phyloP scores from a whole-genome alignment of 2,329 filamentous ascomycete genomes.

The Aspergillus ochraceoroseus region DNA sequence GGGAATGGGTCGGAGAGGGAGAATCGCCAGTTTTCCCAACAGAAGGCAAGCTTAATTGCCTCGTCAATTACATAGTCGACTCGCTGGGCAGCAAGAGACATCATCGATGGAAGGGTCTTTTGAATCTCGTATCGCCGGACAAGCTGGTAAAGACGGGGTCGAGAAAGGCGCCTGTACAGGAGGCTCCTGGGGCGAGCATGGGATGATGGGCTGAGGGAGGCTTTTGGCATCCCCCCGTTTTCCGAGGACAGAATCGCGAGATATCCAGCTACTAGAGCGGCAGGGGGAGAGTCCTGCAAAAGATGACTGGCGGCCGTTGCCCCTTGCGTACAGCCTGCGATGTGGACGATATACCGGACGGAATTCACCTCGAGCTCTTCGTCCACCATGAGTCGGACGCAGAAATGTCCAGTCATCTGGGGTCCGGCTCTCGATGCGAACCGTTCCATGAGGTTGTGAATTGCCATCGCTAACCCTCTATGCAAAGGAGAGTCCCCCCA shows the following conservation, averaged over 20 bases:
- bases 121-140: constrained; percentile 11
- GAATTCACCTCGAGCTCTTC: constrained; percentile 34
- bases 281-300: constrained; percentile 30
- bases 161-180: constrained; percentile 3
- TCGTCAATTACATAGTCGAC: constrained; percentile 22
- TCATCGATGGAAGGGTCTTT: constrained; percentile 6
- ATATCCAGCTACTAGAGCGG: constrained; percentile 27
- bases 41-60: constrained; percentile 36
- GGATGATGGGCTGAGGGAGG: not conserved
- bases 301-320: constrained; percentile 25
- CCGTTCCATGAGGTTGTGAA: constrained; percentile 60
- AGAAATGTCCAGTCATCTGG: constrained; percentile 63
- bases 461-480: constrained; percentile 53
- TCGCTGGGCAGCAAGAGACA: constrained; percentile 23
- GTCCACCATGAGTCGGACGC: constrained; percentile 65
- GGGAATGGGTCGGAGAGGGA: constrained; percentile 54
- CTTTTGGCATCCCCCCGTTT: constrained; percentile 12
- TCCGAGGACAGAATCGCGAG: constrained; percentile 23
- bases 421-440: constrained; percentile 51
- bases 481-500: constrained; percentile 56
- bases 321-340: constrained; percentile 32
- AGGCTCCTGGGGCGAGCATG: constrained; percentile 4
- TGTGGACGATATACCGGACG: constrained; percentile 33
- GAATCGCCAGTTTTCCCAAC: constrained; percentile 55
- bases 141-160: constrained; percentile 9